phyloP scores from a whole-genome alignment of 1,284 basidiomycete genomes.

The Papiliotrema flavescens region DNA sequence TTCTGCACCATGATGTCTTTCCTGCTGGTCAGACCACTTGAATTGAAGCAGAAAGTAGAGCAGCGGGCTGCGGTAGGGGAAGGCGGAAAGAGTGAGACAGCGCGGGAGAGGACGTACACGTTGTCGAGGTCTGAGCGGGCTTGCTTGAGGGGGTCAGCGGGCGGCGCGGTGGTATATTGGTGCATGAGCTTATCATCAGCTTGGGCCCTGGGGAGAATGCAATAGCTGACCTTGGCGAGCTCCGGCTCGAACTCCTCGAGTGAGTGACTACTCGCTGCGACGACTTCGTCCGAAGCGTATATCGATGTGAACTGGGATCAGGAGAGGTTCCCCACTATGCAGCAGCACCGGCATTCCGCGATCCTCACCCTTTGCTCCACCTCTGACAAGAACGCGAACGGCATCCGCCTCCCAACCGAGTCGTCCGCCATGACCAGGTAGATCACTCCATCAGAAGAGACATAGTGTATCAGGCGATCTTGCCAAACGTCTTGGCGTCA shows the following conservation, averaged over 20 bases:
- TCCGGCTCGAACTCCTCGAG: slow-evolving; percentile 49
- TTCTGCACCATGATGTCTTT: slow-evolving; percentile 98
- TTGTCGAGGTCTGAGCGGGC: slow-evolving; percentile 88
- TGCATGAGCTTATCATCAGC: slow-evolving; percentile 61
- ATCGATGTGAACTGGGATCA: slow-evolving; percentile 57
- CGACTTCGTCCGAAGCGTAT: slow-evolving; percentile 48
- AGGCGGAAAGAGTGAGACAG: background rate
- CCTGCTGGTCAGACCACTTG: slow-evolving; percentile 14
- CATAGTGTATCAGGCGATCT: slow-evolving; percentile 93
- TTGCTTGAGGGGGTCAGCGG: slow-evolving; percentile 81
- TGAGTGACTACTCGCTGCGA: slow-evolving; percentile 49
- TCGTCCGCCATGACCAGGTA: slow-evolving; percentile 94
- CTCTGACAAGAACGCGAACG: slow-evolving; percentile 87
- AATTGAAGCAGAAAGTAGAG: background rate
- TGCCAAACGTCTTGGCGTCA: slow-evolving; percentile 71
- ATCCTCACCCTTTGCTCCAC: slow-evolving; percentile 64
- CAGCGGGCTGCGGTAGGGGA: background rate
- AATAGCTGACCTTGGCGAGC: slow-evolving; percentile 53
- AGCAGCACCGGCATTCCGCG: background rate
- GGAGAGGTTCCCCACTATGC: background rate
- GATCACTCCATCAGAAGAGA: slow-evolving; percentile 77
- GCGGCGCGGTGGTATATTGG: slow-evolving; percentile 83
- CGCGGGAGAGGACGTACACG: slow-evolving; percentile 52
- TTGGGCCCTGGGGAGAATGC: background rate
- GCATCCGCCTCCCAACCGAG: slow-evolving; percentile 80